Percentiles rank a stretch among this genome's conserved stretches.
Conservation (phyloP, 2,329 filamentous ascomycete genomes). For the Daldinia eschscholtzii region DNA sequence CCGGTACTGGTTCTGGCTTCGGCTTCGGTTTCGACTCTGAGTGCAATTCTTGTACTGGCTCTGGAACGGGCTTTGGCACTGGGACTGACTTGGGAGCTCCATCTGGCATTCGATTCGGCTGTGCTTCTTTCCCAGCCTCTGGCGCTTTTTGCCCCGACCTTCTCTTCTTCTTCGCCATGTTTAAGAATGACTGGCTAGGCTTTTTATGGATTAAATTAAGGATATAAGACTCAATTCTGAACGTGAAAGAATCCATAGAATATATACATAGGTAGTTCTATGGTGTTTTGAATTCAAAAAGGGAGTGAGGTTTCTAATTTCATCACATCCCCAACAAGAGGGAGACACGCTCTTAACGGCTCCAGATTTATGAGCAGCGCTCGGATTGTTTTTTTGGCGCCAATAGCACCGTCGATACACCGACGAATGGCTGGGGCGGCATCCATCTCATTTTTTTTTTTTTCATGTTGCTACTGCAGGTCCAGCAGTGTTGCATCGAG, state of each 20-base stretch:
- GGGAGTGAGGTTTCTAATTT: constrained; percentile 7
- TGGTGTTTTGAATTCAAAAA: constrained; percentile 18
- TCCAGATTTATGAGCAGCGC: constrained; percentile 20
- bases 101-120: constrained; percentile 8
- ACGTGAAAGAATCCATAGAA: constrained; percentile 18
- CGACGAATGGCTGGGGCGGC: constrained; percentile 17
- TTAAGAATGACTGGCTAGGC: constrained; percentile 7
- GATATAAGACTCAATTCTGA: constrained; percentile 17
- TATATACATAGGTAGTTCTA: constrained; percentile 23
- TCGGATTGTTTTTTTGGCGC: constrained; percentile 9
- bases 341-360: constrained; percentile 31
- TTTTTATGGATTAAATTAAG: constrained; percentile 20
- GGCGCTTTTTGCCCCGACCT: constrained; percentile 10
- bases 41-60: constrained; percentile 3
- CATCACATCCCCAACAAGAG: constrained; percentile 26
- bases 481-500: constrained; percentile 17
- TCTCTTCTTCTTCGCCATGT: constrained; percentile 37
- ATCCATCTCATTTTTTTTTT: neutral
- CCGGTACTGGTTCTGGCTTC: neutral
- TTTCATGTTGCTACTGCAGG: constrained; percentile 1
- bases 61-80: constrained; percentile 3
- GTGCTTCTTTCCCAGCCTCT: neutral
- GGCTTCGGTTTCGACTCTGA: neutral
- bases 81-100: neutral
- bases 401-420: constrained; percentile 10